Conservation (phyloP, 2,329 filamentous ascomycete species). For the Aureobasidium sp. region DNA sequence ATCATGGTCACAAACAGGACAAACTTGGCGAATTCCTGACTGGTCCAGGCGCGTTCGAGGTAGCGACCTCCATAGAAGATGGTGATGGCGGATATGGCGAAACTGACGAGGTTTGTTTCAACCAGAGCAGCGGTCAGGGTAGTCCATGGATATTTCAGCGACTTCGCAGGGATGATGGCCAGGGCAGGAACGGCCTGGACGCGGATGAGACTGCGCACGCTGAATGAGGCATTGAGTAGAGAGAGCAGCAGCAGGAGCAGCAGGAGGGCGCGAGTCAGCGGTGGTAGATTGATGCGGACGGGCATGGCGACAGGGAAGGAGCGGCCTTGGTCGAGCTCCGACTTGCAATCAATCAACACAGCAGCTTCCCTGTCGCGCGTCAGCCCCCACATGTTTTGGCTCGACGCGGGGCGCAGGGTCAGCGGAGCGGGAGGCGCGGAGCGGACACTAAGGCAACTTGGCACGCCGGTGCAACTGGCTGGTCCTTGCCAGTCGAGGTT, state of each 20-base stretch:
- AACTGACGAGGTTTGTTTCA: constrained; percentile 86
- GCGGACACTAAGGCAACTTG: not conserved
- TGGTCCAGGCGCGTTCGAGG: constrained; percentile 92
- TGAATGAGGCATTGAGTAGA: constrained; percentile 63
- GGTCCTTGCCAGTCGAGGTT: not conserved
- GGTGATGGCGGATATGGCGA: constrained; percentile 68
- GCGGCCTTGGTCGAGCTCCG: not conserved
- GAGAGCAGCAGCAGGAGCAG: constrained; percentile 69
- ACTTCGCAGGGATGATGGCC: constrained; percentile 74
- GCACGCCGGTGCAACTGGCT: not conserved
- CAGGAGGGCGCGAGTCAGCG: constrained; percentile 77
- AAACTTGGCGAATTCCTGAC: constrained; percentile 86
- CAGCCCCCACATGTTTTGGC: not conserved
- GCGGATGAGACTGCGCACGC: constrained; percentile 29
- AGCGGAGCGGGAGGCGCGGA: not conserved
- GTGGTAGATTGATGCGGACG: constrained; percentile 82
- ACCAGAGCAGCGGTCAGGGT: constrained; percentile 79
- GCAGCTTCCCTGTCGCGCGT: not conserved
- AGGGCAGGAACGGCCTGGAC: constrained; percentile 57
- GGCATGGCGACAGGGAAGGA: constrained; percentile 48
- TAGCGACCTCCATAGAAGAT: constrained; percentile 91
- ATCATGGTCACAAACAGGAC: constrained; percentile 68
- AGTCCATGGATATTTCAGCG: constrained; percentile 88
- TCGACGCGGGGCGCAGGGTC: not conserved
- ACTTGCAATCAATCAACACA: not conserved